Conservation (phyloP, 306 rosid species). For the Benincasa hispida region DNA sequence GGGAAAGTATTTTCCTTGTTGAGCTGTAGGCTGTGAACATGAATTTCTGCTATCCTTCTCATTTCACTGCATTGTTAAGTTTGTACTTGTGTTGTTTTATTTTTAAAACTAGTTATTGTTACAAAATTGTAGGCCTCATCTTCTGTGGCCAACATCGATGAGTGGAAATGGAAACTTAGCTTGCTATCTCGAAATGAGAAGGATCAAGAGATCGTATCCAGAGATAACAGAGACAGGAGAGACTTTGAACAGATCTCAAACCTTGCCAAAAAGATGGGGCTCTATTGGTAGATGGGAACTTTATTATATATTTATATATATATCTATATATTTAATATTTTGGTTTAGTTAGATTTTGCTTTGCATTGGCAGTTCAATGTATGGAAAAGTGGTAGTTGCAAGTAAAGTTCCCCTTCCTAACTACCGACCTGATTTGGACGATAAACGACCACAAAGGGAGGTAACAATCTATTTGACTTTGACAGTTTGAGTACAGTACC, state of each 20-base stretch:
- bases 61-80: background rate
- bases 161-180: slow-evolving; percentile 98
- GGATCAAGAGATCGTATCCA: slow-evolving; percentile 86
- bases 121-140: slow-evolving; percentile 56
- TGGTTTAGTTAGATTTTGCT: slow-evolving; percentile 6
- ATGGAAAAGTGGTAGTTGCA: slow-evolving; percentile 91
- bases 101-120: background rate
- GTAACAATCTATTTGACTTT: slow-evolving; percentile 25
- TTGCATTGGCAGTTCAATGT: slow-evolving; percentile 39
- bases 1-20: background rate
- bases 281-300: slow-evolving; percentile 38
- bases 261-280: slow-evolving; percentile 89
- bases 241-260: slow-evolving; percentile 92
- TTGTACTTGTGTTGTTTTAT: background rate
- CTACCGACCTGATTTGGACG: slow-evolving; percentile 97
- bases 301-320: background rate
- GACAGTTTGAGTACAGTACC: background rate
- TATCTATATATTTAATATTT: background rate
- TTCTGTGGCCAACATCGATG: slow-evolving; percentile 87
- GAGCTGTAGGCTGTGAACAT: background rate
- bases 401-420: slow-evolving; percentile 96
- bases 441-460: slow-evolving; percentile 97
- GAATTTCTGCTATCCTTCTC: too few relatives aligned
- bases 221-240: slow-evolving; percentile 80
- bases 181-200: slow-evolving; percentile 64